Percentiles rank a stretch among this genome's conserved stretches.
Conservation (phyloP, 2,329 filamentous ascomycete genomes). For the Exophiala sp. region DNA sequence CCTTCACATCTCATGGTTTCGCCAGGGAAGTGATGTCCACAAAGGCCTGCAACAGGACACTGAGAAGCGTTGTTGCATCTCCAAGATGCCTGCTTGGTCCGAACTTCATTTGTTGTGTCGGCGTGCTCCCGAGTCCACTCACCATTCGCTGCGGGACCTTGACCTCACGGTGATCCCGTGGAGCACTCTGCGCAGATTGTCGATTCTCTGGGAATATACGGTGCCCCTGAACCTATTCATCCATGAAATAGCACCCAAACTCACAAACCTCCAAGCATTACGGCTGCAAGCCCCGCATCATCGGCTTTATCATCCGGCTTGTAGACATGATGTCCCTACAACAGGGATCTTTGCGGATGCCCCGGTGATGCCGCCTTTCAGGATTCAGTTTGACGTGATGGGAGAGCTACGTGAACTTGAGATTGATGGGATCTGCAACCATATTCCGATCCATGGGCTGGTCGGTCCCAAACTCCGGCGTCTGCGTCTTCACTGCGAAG, state of each 20-base stretch:
- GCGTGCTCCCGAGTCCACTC: neutral
- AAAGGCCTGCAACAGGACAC: neutral
- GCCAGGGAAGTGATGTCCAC: neutral
- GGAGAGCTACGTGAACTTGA: conserved; percentile 20
- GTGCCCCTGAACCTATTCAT: conserved; percentile 14
- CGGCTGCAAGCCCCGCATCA: conserved; percentile 14
- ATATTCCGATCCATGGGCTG: conserved; percentile 23
- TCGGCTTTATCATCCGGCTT: conserved; percentile 12
- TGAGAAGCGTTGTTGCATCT: neutral
- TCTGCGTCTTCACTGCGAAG: conserved; percentile 20
- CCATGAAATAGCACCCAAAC: conserved; percentile 7
- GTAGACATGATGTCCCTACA: conserved; percentile 7
- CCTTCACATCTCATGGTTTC: conserved; percentile 18
- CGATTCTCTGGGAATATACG: conserved; percentile 13
- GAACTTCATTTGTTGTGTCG: conserved; percentile 10
- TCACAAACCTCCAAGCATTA: conserved; percentile 17
- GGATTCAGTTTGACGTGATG: conserved; percentile 17
- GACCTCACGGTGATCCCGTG: conserved; percentile 13
- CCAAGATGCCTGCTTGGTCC: conserved; percentile 3
- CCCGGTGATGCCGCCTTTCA: conserved; percentile 5
- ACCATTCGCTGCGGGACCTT: conserved; percentile 6
- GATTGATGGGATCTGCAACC: conserved; percentile 26
- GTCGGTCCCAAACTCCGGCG: conserved; percentile 13
- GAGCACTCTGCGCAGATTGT: conserved; percentile 9
- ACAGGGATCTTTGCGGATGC: conserved; percentile 5